Evolutionary conservation across 1,284 basidiomycete species (phyloP), one percentile per base, ranked within the genome.

Genomic region (Acaromyces ingoldii): DNA sequence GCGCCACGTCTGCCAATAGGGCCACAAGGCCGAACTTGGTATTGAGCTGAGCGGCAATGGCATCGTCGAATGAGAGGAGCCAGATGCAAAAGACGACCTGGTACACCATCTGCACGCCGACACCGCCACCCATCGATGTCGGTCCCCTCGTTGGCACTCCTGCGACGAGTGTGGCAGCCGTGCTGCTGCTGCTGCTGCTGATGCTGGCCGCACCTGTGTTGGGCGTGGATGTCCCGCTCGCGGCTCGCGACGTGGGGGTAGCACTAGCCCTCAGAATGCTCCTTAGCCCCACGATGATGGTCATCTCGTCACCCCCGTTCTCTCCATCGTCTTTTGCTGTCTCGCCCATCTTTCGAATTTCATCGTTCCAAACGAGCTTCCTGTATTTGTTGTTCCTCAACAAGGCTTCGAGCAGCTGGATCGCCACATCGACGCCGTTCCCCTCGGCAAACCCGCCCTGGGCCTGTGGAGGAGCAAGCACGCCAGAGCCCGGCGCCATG

Each of bases 91-190:
- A 89, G 30, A 85, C 84, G 37, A 90, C 85, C 78, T 93, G 90
- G 76, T 97, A 98, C 78, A 85, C 87, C 84, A 92, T 88, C 77
- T 98, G 93, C n/a, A 91, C 87, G 10, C 82, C 81, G 17, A 85
- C 82, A 28, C 34, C 26, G 5, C 25, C 42, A 4, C 4, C 22
- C 3, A 31, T 28, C 4, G 42, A 21, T 29, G 17, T 34, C 4
- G 42, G 19, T 45, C 42, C 42, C n/a, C n/a, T n/a, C n/a, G n/a
- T n/a, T n/a, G n/a, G n/a, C n/a, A n/a, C n/a, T n/a, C n/a, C n/a
- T n/a, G n/a, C n/a, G n/a, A n/a, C n/a, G n/a, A n/a, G n/a, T n/a
- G n/a, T n/a, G n/a, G n/a, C n/a, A n/a, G n/a, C n/a, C n/a, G n/a
- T n/a, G n/a, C n/a, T n/a, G n/a, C n/a, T n/a, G n/a, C n/a, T n/a